These are phyloP conservation scores for Sporothrix phasma DNA, from an alignment of 2,329 filamentous ascomycete genomes.

Conservation along the genomic window DNA sequence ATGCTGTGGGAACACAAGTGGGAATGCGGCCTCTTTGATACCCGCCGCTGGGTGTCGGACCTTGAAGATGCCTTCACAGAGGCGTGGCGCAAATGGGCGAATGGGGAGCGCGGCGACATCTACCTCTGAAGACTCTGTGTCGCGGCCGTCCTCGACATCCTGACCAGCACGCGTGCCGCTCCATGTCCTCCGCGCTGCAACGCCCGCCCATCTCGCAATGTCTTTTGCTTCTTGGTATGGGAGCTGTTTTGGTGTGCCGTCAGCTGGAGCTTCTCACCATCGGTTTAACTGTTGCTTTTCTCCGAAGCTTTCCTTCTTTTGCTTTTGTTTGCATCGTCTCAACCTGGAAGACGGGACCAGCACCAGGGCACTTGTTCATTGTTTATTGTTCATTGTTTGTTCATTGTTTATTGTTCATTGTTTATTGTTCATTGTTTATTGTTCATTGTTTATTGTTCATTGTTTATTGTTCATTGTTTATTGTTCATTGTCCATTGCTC, in stretches of 20 bases:
- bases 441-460: too few species aligned
- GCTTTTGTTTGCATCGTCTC: neutral
- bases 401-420: too few species aligned
- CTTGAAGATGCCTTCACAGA: constrained; percentile 80
- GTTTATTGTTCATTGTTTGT: too few species aligned
- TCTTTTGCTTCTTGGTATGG: neutral
- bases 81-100: constrained; percentile 83
- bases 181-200: neutral
- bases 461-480: neutral
- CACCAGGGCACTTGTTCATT: too few species aligned
- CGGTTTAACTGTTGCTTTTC: too few species aligned
- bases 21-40: constrained; percentile 84
- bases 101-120: constrained; percentile 83
- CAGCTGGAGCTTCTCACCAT: too few species aligned
- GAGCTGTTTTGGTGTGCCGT: neutral
- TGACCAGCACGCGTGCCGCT: too few species aligned
- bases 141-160: too few species aligned
- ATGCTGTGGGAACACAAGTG: constrained; percentile 77
- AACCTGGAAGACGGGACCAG: too few species aligned
- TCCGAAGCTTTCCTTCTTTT: neutral
- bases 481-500: neutral
- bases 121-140: constrained; percentile 44
- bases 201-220: neutral
- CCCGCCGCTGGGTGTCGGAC: constrained; percentile 79
- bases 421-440: too few species aligned